Base-by-base conservation (phyloP, 2,329 filamentous ascomycete genomes). In the Monosporascus sp. region DNA sequence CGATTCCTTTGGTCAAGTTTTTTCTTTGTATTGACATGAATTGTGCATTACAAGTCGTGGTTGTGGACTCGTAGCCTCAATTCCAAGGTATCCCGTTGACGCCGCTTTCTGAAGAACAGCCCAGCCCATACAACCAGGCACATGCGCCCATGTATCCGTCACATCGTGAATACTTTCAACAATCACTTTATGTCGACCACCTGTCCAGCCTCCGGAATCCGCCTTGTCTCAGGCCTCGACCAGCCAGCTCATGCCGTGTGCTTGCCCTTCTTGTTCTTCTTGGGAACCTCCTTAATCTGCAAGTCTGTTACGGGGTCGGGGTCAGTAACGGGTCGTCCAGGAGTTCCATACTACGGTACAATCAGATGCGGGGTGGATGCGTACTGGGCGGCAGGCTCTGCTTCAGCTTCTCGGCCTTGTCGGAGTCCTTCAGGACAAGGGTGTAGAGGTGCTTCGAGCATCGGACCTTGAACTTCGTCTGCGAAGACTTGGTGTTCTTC, bases 391-490 rank as follows among this genome's bases (percentile, higher is more conserved):
- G 95, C 63, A 99, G 84, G 76, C 86, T 91, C 86, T 97, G 93
- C 91, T 97, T 97, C 68, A 99, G 87, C 89, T 99, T 99, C 83
- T 97, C 94, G 78, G 93, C 95, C 90, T 97, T 97, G 75, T 97
- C 94, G 72, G 86, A 85, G 81, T 99, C 94, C 87, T 96, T 97
- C 71, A 99, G 87, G 75, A 96, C 89, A 69, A 99, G 87, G 68
- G 94, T 97, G 89, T 99, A 99, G 68, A 99, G 84, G 84, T 94
- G 87, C 72, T 87, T 86, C 76, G 90, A 84, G 88, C 94, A 97
- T 78, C 94, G 91, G 85, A 99, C 93, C 91, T 99, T 99, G 91
- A 99, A 97, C 89, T 99, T 99, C 87, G 94, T 92, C 84, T 93
- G 87, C 75, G 87, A 84, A 72, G 81, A 80, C 80, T 88, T 87